These are phyloP conservation scores for Cryphonectria japonica DNA, from an alignment of 2,329 filamentous ascomycete species.

Conservation along the genomic window DNA sequence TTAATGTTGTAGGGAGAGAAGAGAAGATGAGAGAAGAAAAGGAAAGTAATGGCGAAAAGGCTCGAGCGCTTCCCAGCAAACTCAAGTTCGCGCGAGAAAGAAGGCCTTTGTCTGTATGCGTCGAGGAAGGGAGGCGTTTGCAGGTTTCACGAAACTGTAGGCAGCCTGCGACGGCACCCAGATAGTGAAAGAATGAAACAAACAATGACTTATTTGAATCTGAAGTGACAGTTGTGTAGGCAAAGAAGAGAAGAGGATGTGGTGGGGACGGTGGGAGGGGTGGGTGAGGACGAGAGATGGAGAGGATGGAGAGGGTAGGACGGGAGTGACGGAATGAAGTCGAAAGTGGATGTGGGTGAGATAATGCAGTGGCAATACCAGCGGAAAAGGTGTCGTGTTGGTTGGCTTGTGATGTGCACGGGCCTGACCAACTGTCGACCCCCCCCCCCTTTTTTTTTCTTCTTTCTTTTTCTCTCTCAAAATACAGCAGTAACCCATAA, in stretches of 20 bases:
- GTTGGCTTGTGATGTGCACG: slow-evolving; percentile 1
- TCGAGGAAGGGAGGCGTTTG: slow-evolving; percentile 16
- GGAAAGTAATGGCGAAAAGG: neutral
- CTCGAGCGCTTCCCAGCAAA: neutral
- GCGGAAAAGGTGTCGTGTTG: neutral
- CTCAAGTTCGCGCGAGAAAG: neutral
- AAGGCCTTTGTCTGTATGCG: neutral
- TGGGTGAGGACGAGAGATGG: neutral
- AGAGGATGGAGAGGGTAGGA: neutral
- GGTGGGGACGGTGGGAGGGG: neutral
- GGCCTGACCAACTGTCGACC: neutral
- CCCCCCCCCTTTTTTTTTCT: neutral
- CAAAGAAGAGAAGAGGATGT: neutral
- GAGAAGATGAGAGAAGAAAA: neutral
- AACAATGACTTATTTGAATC: neutral
- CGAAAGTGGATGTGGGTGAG: slow-evolving; percentile 2
- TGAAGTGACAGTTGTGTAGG: neutral
- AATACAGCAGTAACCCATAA: neutral
- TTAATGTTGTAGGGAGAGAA: neutral
- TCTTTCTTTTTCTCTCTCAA: no score
- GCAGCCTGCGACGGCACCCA: neutral
- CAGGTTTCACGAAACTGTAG: slow-evolving; percentile 18
- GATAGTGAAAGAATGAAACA: neutral
- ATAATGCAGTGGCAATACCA: neutral
- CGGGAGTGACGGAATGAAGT: slow-evolving; percentile 15